These are phyloP conservation scores for Malassezia sympodialis DNA, from an alignment of 1,284 basidiomycete species.

Conservation along the genomic window DNA sequence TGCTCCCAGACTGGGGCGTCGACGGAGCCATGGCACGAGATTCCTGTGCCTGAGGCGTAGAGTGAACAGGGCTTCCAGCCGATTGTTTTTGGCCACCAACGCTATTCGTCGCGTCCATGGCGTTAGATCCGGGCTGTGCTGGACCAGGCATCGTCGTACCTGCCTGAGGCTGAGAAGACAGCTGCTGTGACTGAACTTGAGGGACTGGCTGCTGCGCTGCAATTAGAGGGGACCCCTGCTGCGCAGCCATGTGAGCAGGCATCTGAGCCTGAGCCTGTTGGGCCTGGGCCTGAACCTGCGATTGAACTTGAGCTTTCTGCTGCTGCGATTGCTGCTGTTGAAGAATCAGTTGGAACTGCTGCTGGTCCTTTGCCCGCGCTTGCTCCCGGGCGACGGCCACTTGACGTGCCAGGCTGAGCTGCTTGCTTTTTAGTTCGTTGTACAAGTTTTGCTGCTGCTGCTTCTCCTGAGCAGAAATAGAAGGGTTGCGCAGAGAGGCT, in stretches of 20 bases:
- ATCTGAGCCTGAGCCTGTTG: not conserved
- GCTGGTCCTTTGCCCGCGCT: slow-evolving; percentile 29
- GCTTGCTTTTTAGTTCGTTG: slow-evolving; percentile 30
- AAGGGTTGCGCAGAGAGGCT: slow-evolving; percentile 24
- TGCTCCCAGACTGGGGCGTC: slow-evolving; percentile 20
- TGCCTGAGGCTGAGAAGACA: not conserved
- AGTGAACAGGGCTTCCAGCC: not conserved
- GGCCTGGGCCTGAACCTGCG: not conserved
- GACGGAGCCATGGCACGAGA: not conserved
- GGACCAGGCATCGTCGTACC: not conserved
- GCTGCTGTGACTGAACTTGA: not conserved
- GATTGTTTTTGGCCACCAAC: not conserved
- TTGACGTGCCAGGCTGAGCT: slow-evolving; percentile 32
- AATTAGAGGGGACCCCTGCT: not conserved
- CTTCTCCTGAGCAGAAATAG: slow-evolving; percentile 30
- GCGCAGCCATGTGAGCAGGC: slow-evolving; percentile 5
- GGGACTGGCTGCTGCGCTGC: not conserved
- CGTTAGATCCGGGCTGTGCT: not conserved
- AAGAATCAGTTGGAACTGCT: slow-evolving; percentile 18
- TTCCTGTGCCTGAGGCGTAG: not conserved
- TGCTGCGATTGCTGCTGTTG: slow-evolving; percentile 15
- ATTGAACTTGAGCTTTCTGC: not conserved
- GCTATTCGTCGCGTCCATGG: slow-evolving; percentile 4
- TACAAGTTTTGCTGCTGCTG: slow-evolving; percentile 31
- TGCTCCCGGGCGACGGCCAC: slow-evolving; percentile 31